A percentile compares a stretch with the other conserved stretches of the same genome.
These are phyloP conservation scores for Allantophomopsis lycopodina DNA, from an alignment of 2,329 filamentous ascomycete species.

Conservation along the genomic window DNA sequence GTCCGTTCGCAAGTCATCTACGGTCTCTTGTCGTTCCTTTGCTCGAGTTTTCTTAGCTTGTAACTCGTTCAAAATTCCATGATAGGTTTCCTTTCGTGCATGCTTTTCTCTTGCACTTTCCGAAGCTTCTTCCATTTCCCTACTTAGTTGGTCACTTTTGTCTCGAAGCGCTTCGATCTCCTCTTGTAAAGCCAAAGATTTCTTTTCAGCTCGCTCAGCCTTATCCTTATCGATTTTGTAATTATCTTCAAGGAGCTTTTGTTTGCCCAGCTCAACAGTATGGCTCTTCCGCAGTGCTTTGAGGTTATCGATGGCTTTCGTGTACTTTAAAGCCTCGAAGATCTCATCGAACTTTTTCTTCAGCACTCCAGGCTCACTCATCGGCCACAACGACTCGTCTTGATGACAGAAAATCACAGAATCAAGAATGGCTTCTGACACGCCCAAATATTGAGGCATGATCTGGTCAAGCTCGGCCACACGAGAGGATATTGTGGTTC, in stretches of 20 bases:
- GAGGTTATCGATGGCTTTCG: slow-evolving; percentile 92
- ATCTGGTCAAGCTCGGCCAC: slow-evolving; percentile 71
- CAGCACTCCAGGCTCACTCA: slow-evolving; percentile 72
- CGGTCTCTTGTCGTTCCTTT: slow-evolving; percentile 53
- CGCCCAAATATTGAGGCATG: slow-evolving; percentile 76
- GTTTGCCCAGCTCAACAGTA: slow-evolving; percentile 56
- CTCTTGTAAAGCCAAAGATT: slow-evolving; percentile 46
- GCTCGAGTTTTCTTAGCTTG: slow-evolving; percentile 65
- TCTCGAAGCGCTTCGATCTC: slow-evolving; percentile 50
- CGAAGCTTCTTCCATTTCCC: slow-evolving; percentile 46
- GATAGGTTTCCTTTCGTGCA: slow-evolving; percentile 59
- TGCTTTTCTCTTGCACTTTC: slow-evolving; percentile 47
- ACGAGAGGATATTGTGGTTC: slow-evolving; percentile 63
- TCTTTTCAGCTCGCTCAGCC: slow-evolving; percentile 57
- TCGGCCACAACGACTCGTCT: slow-evolving; percentile 92
- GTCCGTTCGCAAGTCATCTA: slow-evolving; percentile 55
- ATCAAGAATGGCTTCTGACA: slow-evolving; percentile 80
- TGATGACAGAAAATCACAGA: slow-evolving; percentile 98
- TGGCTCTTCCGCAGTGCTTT: slow-evolving; percentile 76
- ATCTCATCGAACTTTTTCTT: slow-evolving; percentile 98
- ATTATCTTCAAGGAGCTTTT: slow-evolving; percentile 63
- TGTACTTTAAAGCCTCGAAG: slow-evolving; percentile 93
- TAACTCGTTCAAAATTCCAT: slow-evolving; percentile 61
- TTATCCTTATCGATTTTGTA: slow-evolving; percentile 77
- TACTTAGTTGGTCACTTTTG: slow-evolving; percentile 41